Evolutionary conservation across 148 eudicot species (phyloP), one percentile per base, ranked within the genome.

Genomic region (Camellia sinensis): DNA sequence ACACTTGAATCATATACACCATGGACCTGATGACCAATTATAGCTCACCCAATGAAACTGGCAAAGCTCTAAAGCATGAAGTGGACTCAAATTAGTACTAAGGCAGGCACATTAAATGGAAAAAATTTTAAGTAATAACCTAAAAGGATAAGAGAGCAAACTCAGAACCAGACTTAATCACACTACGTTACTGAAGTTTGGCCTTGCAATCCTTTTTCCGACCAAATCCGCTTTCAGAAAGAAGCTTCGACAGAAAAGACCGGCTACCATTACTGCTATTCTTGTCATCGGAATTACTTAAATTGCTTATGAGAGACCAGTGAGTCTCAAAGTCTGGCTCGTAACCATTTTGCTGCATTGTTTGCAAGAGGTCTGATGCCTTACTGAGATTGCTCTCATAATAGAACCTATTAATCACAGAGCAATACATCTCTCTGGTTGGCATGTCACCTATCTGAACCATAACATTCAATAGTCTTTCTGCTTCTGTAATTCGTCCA

Each of bases 281-380:
- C 78, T 71, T 85, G 19, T 87, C 83, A 73, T 44, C 81, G 59
- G 77, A 79, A 78, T 79, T 70, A 79, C 87, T 86, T 71, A 94
- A 86, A 70, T 88, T 85, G 83, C 98, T 89, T 65, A 94, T 89
- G 37, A 94, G 80, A 69, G 93, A 94, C 98, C 98, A 94, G 41
- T 94, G 98, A 50, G 89, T 92, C 43, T 79, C 85, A 72, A 94
- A 94, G 76, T 94, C 95, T 13, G 97, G 98, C 77, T 88, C 88
- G 76, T 91, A 87, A 67, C 98, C 98, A 78, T 84, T 82, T 68
- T 82, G 80, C 82, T 92, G 97, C 98, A 94, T 94, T 54, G 11
- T 67, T 41, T 76, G 77, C 82, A 94, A 37, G 68, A 90, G 56
- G 76, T 89, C 87, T 19, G 93, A 91, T 68, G 97, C 90, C 89